Base-by-base conservation (phyloP, 371 early-diverging fungal genomes). In the Mucor circinelloides region DNA sequence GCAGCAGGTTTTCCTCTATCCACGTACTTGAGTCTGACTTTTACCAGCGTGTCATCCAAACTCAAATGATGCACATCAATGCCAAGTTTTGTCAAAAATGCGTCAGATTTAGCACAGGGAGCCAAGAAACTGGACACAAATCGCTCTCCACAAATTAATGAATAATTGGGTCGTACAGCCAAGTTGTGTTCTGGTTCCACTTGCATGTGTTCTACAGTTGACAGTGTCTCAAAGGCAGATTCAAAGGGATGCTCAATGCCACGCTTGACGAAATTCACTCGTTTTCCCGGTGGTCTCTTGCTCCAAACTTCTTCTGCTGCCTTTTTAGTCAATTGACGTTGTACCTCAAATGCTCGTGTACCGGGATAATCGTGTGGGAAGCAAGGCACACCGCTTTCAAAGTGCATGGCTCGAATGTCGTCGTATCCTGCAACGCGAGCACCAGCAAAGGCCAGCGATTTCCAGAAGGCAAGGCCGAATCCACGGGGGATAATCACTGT, bases 401-500 rank as follows among this genome's bases (percentile, higher is more conserved):
- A 88, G 34, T 86, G 82, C 68, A 86, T 82, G n/a, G 80, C 77
- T 27, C 78, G 73, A 1, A 85, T 60, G 66, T 90, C 89, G 3
- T 87, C 67, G 38, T 82, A 70, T 9, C 87, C 95, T 31, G 88
- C 91, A 1, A 88, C 90, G 31, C 94, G 87, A 1, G 93, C 94
- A 13, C 97, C 98, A 0, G 94, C 95, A 85, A 93, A 97, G 8
- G 91, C 79, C 10, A 98, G 77, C 9, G 93, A 86, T 74, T 93
- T 90, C 97, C 97, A 97, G 66, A 98, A 89, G 0, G 89, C 74
- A 78, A 91, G 88, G 1, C 88, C 95, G 86, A 90, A 95, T 0
- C 91, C 93, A n/a, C 79, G 75, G 13, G 97, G 96, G 5, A 94
- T 66, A 31, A 97, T 74, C 8, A 97, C 27, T 13, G 92, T 91